Conservation (phyloP, 2,329 filamentous ascomycete genomes). For the Boeremia exigua region DNA sequence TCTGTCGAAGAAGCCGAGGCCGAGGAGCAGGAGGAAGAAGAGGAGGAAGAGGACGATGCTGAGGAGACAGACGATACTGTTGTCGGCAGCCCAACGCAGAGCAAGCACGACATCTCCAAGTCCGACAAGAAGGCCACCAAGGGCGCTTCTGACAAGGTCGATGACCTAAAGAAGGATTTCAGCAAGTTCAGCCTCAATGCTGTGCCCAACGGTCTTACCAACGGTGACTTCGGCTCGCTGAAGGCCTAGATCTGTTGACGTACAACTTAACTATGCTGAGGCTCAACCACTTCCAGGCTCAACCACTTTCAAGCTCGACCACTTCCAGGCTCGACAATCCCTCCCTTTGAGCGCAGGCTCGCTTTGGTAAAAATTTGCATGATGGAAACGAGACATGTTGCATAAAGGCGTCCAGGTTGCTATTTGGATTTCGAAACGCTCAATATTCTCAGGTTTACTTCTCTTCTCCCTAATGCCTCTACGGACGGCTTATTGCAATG, state of each 20-base stretch:
- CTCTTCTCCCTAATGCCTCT: constrained; percentile 4
- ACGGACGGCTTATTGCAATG: constrained; percentile 4
- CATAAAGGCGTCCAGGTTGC: constrained; percentile 10
- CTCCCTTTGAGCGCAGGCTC: neutral
- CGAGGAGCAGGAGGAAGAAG: constrained; percentile 41
- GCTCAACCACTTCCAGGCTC: neutral
- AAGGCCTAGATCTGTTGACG: constrained; percentile 5
- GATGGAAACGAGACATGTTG: constrained; percentile 6
- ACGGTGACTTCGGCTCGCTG: constrained; percentile 14
- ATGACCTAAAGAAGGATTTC: constrained; percentile 16
- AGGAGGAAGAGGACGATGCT: constrained; percentile 11
- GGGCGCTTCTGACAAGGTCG: constrained; percentile 1
- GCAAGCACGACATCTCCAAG: constrained; percentile 20
- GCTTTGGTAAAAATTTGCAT: constrained; percentile 14
- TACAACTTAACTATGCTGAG: neutral
- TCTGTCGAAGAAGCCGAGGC: constrained; percentile 13
- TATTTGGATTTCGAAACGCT: neutral
- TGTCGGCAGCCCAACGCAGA: constrained; percentile 18
- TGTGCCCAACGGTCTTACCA: constrained; percentile 10
- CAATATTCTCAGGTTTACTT: constrained; percentile 4
- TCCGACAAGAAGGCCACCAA: constrained; percentile 10
- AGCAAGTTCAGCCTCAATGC: constrained; percentile 17
- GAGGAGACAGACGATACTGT: constrained; percentile 19
- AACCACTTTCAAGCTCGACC: neutral
- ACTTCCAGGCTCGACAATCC: neutral